Evolutionary conservation across 1,284 basidiomycete genomes (phyloP).

Genomic region (Hemileia vastatrix): DNA sequence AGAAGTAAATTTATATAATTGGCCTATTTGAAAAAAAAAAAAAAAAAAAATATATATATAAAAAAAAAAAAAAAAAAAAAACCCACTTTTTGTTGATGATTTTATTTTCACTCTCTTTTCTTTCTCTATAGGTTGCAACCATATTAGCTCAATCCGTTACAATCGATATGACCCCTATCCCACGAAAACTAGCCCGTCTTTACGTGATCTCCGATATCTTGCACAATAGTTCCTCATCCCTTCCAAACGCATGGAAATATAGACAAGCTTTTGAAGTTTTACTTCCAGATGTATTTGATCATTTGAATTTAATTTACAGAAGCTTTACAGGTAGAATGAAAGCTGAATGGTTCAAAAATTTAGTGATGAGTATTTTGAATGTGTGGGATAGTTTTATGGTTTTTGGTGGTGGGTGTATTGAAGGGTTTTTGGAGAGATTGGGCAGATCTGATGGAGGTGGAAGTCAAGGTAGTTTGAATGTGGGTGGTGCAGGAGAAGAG

Average conservation of each 20-base stretch:
- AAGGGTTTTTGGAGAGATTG: too few relatives aligned
- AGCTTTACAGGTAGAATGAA: slow-evolving; percentile 85
- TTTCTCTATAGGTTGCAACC: slow-evolving; percentile 59
- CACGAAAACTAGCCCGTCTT: slow-evolving; percentile 86
- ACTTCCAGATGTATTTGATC: slow-evolving; percentile 80
- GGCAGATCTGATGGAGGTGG: too few relatives aligned
- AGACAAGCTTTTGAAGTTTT: slow-evolving; percentile 78
- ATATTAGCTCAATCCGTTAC: slow-evolving; percentile 72
- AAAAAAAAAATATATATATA: neutral
- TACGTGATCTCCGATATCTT: slow-evolving; percentile 94
- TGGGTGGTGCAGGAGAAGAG: too few relatives aligned
- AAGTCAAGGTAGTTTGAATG: too few relatives aligned
- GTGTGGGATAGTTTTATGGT: slow-evolving; percentile 82
- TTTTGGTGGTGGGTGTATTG: too few relatives aligned
- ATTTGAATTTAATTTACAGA: slow-evolving; percentile 81
- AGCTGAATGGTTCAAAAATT: slow-evolving; percentile 82
- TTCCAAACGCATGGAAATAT: slow-evolving; percentile 67
- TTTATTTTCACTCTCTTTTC: neutral
- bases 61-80: neutral
- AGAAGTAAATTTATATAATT: slow-evolving; percentile 67
- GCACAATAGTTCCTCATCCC: slow-evolving; percentile 62
- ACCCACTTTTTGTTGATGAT: too few relatives aligned
- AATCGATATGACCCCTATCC: slow-evolving; percentile 79
- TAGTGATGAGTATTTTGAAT: slow-evolving; percentile 71
- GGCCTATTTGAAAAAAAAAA: neutral